These are phyloP conservation scores for Testicularia cyperi DNA, from an alignment of 1,284 basidiomycete species.

Conservation along the genomic window DNA sequence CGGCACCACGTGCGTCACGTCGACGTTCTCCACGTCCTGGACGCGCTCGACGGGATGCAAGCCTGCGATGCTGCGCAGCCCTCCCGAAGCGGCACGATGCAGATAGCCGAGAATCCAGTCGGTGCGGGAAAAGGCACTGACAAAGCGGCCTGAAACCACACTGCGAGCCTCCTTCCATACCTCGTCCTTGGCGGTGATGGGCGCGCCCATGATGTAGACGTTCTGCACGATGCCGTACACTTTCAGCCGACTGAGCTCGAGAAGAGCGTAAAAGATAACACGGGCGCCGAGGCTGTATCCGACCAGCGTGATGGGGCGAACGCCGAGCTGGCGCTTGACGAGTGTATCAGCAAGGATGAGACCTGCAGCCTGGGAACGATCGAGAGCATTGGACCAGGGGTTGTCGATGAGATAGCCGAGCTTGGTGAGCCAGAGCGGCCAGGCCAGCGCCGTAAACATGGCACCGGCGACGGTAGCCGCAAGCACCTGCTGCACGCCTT, in stretches of 20 bases:
- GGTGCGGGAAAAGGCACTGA: slow-evolving; percentile 57
- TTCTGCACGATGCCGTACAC: slow-evolving; percentile 59
- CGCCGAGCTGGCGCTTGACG: slow-evolving; percentile 54
- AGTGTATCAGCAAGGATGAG: slow-evolving; percentile 58
- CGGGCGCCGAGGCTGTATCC: slow-evolving; percentile 58
- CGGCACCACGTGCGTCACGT: slow-evolving; percentile 56
- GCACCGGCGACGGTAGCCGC: slow-evolving; percentile 54
- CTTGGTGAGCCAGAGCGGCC: slow-evolving; percentile 59
- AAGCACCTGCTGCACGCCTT: slow-evolving; percentile 58
- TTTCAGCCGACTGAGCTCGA: slow-evolving; percentile 53
- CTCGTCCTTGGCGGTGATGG: slow-evolving; percentile 53
- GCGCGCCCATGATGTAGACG: slow-evolving; percentile 58
- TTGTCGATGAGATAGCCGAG: slow-evolving; percentile 59
- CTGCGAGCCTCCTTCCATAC: slow-evolving; percentile 52
- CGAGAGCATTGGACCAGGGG: slow-evolving; percentile 58
- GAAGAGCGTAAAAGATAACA: slow-evolving; percentile 57
- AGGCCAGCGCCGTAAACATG: slow-evolving; percentile 52
- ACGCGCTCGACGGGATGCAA: slow-evolving; percentile 55
- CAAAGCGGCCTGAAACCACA: slow-evolving; percentile 56
- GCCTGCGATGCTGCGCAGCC: slow-evolving; percentile 56
- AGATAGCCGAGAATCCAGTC: slow-evolving; percentile 60
- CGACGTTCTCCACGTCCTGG: slow-evolving; percentile 58
- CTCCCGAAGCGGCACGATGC: slow-evolving; percentile 57
- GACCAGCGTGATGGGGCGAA: slow-evolving; percentile 57
- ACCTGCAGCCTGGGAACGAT: slow-evolving; percentile 54